phyloP scores from a whole-genome alignment of 352 stramenopile species.

The Thraustochytrium sp. region DNA sequence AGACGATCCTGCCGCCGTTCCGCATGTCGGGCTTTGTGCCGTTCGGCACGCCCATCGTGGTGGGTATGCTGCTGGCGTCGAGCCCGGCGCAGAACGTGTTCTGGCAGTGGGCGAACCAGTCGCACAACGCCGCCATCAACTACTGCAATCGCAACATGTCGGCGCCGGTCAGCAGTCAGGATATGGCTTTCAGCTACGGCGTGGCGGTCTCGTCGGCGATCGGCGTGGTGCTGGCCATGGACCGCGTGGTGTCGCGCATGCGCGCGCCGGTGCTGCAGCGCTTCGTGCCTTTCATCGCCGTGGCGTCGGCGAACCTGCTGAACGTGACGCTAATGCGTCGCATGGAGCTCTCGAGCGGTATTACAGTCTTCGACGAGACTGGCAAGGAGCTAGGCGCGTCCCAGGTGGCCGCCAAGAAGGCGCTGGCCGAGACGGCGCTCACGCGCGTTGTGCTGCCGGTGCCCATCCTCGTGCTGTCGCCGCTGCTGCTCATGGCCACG shows the following conservation, averaged over 20 bases:
- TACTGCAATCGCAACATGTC: conserved; percentile 76
- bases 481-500: conserved; percentile 13
- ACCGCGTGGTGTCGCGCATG: conserved; percentile 62
- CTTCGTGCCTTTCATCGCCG: conserved; percentile 72
- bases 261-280: conserved; percentile 58
- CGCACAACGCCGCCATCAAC: conserved; percentile 78
- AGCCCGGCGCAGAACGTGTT: conserved; percentile 71
- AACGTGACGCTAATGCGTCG: conserved; percentile 75
- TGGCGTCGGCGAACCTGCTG: conserved; percentile 69
- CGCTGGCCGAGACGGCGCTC: conserved; percentile 3
- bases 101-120: conserved; percentile 79
- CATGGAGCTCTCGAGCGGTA: conserved; percentile 60
- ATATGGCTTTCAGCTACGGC: conserved; percentile 64
- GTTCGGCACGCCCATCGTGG: conserved; percentile 75
- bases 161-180: conserved; percentile 53
- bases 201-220: conserved; percentile 69
- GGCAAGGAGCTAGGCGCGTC: conserved; percentile 25
- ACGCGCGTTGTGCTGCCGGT: conserved; percentile 4
- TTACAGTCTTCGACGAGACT: conserved; percentile 11
- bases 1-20: conserved; percentile 62
- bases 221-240: conserved; percentile 64
- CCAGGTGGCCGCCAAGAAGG: background rate
- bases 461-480: conserved; percentile 27
- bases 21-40: conserved; percentile 73
- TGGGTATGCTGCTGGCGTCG: conserved; percentile 68